A percentile compares a stretch with the other conserved stretches of the same genome.
Conservation (phyloP, 164 flowering plant species). For the Kalanchoe fedtschenkoi region DNA sequence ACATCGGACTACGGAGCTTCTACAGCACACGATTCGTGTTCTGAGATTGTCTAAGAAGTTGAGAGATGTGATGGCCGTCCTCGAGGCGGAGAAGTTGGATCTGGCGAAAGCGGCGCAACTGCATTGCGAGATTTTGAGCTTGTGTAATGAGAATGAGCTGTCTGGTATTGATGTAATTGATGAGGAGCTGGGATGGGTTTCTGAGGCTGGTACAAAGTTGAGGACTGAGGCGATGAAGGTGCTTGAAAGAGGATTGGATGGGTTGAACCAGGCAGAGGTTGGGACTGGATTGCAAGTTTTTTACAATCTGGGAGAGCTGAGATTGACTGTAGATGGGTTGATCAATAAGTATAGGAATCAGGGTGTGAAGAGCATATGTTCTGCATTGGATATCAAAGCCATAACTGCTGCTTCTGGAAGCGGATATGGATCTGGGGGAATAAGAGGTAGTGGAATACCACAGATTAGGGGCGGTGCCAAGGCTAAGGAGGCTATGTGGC, state of each 20-base stretch:
- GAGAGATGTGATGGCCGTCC: slow-evolving; percentile 32
- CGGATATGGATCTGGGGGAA: slow-evolving; percentile 76
- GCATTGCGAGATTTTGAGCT: slow-evolving; percentile 52
- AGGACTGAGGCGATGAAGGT: slow-evolving; percentile 73
- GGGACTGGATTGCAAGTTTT: slow-evolving; percentile 93
- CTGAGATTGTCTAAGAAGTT: slow-evolving; percentile 59
- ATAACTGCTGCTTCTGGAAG: slow-evolving; percentile 42
- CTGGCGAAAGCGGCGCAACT: slow-evolving; percentile 83
- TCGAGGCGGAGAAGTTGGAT: slow-evolving; percentile 36
- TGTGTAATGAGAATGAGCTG: slow-evolving; percentile 54
- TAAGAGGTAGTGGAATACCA: slow-evolving; percentile 80
- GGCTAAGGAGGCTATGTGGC: slow-evolving; percentile 89
- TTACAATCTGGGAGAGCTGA: slow-evolving; percentile 82
- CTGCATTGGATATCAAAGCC: slow-evolving; percentile 89
- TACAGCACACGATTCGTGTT: slow-evolving; percentile 51
- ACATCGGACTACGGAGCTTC: slow-evolving; percentile 42
- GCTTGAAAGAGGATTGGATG: slow-evolving; percentile 81
- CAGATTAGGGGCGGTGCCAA: slow-evolving; percentile 82
- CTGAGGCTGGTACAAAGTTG: slow-evolving; percentile 45
- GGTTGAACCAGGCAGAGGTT: slow-evolving; percentile 90
- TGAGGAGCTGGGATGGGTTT: slow-evolving; percentile 52
- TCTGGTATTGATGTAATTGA: slow-evolving; percentile 53
- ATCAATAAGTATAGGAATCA: slow-evolving; percentile 55
- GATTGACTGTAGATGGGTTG: slow-evolving; percentile 61
- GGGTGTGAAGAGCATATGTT: slow-evolving; percentile 55